Percentiles rank a stretch among this genome's conserved stretches.
phyloP scores from a whole-genome alignment of 2,329 filamentous ascomycete species.

The Ambrosiella xylebori region DNA sequence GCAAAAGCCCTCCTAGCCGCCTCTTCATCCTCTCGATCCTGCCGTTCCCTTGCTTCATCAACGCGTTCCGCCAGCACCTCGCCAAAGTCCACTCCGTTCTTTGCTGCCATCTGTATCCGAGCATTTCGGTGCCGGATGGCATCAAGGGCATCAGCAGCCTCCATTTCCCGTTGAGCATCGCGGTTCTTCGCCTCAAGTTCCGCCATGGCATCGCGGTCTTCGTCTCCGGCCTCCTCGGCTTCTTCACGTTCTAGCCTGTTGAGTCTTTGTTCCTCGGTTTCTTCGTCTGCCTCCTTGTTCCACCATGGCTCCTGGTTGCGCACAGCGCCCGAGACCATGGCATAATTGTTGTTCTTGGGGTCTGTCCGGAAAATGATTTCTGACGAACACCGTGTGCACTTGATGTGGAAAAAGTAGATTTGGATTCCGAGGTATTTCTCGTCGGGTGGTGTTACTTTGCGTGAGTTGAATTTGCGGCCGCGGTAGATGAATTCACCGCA shows the following conservation, averaged over 20 bases:
- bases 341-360: conserved; percentile 87
- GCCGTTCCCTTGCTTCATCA: conserved; percentile 42
- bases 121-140: conserved; percentile 89
- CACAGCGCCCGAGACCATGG: conserved; percentile 63
- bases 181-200: conserved; percentile 86
- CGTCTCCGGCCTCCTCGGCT: conserved; percentile 40
- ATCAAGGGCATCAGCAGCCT: conserved; percentile 84
- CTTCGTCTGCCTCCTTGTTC: conserved; percentile 40
- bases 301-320: conserved; percentile 91
- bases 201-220: conserved; percentile 81
- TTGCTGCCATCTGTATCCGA: conserved; percentile 57
- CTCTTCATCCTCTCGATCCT: conserved; percentile 71
- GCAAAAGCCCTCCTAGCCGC: conserved; percentile 64
- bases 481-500: conserved; percentile 73
- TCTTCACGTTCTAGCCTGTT: conserved; percentile 70
- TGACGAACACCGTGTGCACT: conserved; percentile 68
- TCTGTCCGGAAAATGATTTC: conserved; percentile 93
- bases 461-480: conserved; percentile 85
- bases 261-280: conserved; percentile 74
- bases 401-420: conserved; percentile 66
- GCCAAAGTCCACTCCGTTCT: conserved; percentile 45
- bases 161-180: conserved; percentile 91
- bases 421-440: conserved; percentile 80
- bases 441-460: conserved; percentile 76
- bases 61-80: conserved; percentile 32